phyloP scores from a whole-genome alignment of 78 protist genomes.

The Dictyostelium discoideum region DNA sequence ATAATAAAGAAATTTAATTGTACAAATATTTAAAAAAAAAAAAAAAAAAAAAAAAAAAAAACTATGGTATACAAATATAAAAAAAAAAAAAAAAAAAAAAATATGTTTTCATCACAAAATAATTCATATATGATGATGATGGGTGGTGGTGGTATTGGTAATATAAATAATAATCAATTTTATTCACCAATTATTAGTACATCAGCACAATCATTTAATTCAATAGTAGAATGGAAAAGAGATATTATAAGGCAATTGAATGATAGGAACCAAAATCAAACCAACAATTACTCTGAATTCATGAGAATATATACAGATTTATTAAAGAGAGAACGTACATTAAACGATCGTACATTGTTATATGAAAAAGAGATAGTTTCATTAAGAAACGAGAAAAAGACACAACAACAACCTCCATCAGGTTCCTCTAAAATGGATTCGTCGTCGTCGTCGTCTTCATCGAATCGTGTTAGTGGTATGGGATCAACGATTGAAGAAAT shows the following conservation, averaged over 20 bases:
- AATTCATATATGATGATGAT: background rate
- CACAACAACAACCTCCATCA: background rate
- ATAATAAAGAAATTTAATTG: background rate
- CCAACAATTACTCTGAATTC: slow-evolving; percentile 41
- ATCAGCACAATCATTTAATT: slow-evolving; percentile 55
- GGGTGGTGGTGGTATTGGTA: background rate
- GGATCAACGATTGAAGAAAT: slow-evolving; percentile 52
- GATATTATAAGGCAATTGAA: slow-evolving; percentile 41
- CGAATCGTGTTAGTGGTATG: background rate
- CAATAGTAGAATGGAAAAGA: slow-evolving; percentile 49
- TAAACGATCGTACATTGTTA: slow-evolving; percentile 24
- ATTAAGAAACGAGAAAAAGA: slow-evolving; percentile 50
- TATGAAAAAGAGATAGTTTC: slow-evolving; percentile 68
- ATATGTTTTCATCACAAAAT: background rate
- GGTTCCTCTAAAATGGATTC: background rate
- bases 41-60: background rate
- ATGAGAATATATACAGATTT: slow-evolving; percentile 4
- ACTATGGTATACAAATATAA: background rate
- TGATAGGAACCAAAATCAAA: slow-evolving; percentile 44
- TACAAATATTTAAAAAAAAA: background rate
- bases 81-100: too few species aligned
- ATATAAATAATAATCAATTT: background rate
- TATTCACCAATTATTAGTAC: slow-evolving; percentile 60
- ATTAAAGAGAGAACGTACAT: slow-evolving; percentile 38
- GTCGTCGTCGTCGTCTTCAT: background rate